phyloP scores from a whole-genome alignment of 441 rosid species.

The Populus trichocarpa region DNA sequence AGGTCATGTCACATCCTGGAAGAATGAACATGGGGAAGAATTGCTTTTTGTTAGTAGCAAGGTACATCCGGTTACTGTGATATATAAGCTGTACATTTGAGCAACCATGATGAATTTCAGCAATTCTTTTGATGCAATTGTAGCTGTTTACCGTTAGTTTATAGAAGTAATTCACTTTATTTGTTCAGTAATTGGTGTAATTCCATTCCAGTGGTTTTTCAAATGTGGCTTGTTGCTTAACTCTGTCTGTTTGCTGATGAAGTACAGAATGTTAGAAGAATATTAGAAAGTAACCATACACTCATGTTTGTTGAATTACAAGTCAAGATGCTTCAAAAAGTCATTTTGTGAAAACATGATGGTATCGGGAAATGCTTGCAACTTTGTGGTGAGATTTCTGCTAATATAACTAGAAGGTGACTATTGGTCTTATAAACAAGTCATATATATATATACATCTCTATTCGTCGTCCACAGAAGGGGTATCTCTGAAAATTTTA shows the following conservation, averaged over 20 bases:
- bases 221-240: neutral
- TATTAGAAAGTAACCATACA: neutral
- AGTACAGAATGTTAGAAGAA: neutral
- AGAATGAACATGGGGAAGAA: constrained; percentile 77
- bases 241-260: neutral
- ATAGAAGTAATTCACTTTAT: neutral
- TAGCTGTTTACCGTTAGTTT: neutral
- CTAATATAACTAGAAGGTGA: neutral
- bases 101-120: neutral
- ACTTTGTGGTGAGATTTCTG: neutral
- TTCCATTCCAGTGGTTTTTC: neutral
- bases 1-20: constrained; percentile 96
- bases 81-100: neutral
- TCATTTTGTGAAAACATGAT: neutral
- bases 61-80: constrained; percentile 31
- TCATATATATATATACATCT: neutral
- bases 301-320: neutral
- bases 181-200: neutral
- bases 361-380: neutral
- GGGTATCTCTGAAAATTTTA: neutral
- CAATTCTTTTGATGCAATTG: neutral
- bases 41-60: constrained; percentile 70
- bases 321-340: neutral
- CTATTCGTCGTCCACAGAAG: neutral
- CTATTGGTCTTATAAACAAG: neutral